Evolutionary conservation across 352 stramenopile genomes (phyloP).

Genomic region (Phytophthora vignae): DNA sequence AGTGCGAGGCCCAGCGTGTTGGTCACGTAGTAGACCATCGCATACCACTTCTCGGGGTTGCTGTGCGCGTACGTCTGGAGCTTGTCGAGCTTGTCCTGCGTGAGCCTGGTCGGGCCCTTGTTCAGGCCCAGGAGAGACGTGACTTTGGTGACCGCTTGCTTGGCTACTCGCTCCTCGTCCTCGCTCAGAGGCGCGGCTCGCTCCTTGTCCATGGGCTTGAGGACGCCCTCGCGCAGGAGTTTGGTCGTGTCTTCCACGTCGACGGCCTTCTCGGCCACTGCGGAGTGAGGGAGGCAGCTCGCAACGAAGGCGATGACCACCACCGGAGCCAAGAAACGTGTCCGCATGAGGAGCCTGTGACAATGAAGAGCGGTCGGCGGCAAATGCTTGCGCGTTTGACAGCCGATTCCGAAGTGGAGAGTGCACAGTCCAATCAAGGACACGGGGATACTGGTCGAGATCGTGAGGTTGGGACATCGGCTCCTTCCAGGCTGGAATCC

Average conservation of each 20-base stretch:
- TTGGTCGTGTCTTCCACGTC: background rate
- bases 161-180: conserved; percentile 17
- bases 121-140: conserved; percentile 9
- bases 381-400: background rate
- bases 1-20: conserved; percentile 14
- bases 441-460: conserved; percentile 15
- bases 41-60: conserved; percentile 25
- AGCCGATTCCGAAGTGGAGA: conserved; percentile 20
- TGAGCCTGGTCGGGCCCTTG: conserved; percentile 19
- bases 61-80: conserved; percentile 16
- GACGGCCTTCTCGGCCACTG: conserved; percentile 7
- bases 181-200: background rate
- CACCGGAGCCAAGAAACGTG: conserved; percentile 3
- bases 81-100: conserved; percentile 6
- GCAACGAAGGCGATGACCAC: conserved; percentile 6
- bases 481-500: background rate
- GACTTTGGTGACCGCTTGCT: conserved; percentile 13
- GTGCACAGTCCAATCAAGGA: conserved; percentile 7
- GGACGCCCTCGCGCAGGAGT: background rate
- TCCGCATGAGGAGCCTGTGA: conserved; percentile 5
- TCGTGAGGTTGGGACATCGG: conserved; percentile 14
- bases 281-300: background rate
- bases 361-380: background rate
- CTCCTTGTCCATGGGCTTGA: conserved; percentile 10
- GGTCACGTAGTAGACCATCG: conserved; percentile 19